A percentile compares a stretch with the other conserved stretches of the same genome.
Conservation (phyloP, 108 stramenopile genomes). For the Skeletonema grethae region DNA sequence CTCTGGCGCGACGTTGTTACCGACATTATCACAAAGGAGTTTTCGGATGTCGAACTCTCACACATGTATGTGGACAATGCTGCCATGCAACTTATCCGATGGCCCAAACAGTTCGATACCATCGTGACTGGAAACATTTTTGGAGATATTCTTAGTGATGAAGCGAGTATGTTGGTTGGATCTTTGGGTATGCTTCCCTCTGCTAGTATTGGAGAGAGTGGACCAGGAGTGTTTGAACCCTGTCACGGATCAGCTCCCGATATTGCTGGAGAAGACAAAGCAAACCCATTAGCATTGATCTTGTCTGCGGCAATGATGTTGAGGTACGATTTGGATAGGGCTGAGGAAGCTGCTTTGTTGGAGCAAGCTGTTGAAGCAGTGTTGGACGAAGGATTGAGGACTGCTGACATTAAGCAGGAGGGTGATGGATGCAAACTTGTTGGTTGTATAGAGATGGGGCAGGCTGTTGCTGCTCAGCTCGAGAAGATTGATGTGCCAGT, state of each 20-base stretch:
- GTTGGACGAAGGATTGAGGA: constrained; percentile 88
- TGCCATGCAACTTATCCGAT: constrained; percentile 98
- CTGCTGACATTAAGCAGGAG: constrained; percentile 93
- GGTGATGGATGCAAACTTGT: constrained; percentile 86
- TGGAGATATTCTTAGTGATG: constrained; percentile 98
- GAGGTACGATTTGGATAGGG: constrained; percentile 91
- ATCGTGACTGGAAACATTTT: constrained; percentile 98
- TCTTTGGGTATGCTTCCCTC: constrained; percentile 98
- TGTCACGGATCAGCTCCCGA: constrained; percentile 98
- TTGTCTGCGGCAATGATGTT: constrained; percentile 98
- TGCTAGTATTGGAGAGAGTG: constrained; percentile 94
- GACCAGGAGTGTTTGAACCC: constrained; percentile 98
- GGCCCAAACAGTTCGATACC: constrained; percentile 98
- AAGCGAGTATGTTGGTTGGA: constrained; percentile 97
- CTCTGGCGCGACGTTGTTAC: constrained; percentile 97
- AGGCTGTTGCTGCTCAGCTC: constrained; percentile 74
- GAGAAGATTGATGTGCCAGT: constrained; percentile 49
- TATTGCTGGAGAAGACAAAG: constrained; percentile 96
- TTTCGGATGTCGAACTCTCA: constrained; percentile 89
- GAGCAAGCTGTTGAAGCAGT: constrained; percentile 92
- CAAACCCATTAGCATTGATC: constrained; percentile 98
- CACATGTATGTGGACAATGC: constrained; percentile 99
- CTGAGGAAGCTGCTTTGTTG: constrained; percentile 84
- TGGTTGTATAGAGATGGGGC: constrained; percentile 90
- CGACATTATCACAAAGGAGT: constrained; percentile 86